These are phyloP conservation scores for Annona cherimola DNA, from an alignment of 164 flowering plant species.

Conservation along the genomic window DNA sequence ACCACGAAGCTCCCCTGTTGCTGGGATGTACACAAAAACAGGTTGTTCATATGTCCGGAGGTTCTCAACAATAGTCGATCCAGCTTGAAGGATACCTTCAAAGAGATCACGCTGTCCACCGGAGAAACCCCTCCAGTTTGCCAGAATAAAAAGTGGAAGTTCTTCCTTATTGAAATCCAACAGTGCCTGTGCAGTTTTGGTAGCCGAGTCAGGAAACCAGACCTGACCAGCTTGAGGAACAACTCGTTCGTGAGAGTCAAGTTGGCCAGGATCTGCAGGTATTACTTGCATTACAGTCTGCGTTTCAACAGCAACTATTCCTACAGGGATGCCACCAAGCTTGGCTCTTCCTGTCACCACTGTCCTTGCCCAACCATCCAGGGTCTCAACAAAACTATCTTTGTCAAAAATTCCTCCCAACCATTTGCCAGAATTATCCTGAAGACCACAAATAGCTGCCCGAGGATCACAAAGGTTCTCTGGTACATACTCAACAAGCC, in stretches of 20 bases:
- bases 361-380: conserved; percentile 99
- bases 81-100: conserved; percentile 99
- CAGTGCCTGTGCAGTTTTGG: conserved; percentile 89
- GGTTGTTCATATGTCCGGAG: conserved; percentile 92
- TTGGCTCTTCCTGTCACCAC: conserved; percentile 98
- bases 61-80: conserved; percentile 96
- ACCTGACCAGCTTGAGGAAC: conserved; percentile 99
- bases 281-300: conserved; percentile 97
- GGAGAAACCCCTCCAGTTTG: conserved; percentile 99
- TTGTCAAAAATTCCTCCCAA: conserved; percentile 89
- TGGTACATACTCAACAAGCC: conserved; percentile 74
- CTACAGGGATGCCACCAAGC: conserved; percentile 98
- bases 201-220: conserved; percentile 99
- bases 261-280: conserved; percentile 99
- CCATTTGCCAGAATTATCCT: conserved; percentile 66
- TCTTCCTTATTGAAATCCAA: conserved; percentile 95
- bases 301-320: conserved; percentile 96
- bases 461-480: conserved; percentile 97
- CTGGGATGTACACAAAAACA: conserved; percentile 92
- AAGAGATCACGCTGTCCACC: conserved; percentile 99
- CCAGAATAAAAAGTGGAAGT: conserved; percentile 93
- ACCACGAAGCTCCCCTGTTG: conserved; percentile 96
- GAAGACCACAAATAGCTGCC: conserved; percentile 74
- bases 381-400: conserved; percentile 88
- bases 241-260: conserved; percentile 93